Percentiles rank a stretch among this genome's conserved stretches.
These are phyloP conservation scores for Monosporascus sp. DNA, from an alignment of 2,329 filamentous ascomycete species.

Conservation along the genomic window DNA sequence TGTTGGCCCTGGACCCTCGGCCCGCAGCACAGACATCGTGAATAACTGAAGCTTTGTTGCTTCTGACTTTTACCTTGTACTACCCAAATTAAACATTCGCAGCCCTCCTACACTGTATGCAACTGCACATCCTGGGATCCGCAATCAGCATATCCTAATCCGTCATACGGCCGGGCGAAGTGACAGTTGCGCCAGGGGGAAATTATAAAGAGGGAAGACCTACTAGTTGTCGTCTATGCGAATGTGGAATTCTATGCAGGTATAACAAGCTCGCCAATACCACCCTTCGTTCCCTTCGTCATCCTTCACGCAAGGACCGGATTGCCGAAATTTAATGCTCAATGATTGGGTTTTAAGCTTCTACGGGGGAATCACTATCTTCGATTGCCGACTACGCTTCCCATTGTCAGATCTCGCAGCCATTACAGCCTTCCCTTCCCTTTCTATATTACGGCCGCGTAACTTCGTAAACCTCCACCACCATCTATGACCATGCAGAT, in stretches of 20 bases:
- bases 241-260: constrained; percentile 11
- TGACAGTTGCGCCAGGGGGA: background rate
- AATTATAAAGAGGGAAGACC: constrained; percentile 1
- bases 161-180: background rate
- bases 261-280: constrained; percentile 12
- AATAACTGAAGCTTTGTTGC: background rate
- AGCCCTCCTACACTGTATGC: background rate
- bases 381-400: background rate
- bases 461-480: background rate
- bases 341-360: constrained; percentile 10
- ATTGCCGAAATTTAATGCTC: constrained; percentile 4
- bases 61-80: background rate
- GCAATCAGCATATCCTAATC: background rate
- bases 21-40: background rate
- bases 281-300: constrained; percentile 11
- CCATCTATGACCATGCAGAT: constrained; percentile 27
- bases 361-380: background rate
- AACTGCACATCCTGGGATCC: background rate
- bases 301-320: constrained; percentile 11
- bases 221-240: constrained; percentile 11
- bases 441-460: background rate
- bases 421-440: background rate
- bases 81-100: background rate
- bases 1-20: background rate
- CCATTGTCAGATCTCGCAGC: background rate